phyloP scores from a whole-genome alignment of 495 filamentous ascomycete species.

The Talaromyces adpressus region DNA sequence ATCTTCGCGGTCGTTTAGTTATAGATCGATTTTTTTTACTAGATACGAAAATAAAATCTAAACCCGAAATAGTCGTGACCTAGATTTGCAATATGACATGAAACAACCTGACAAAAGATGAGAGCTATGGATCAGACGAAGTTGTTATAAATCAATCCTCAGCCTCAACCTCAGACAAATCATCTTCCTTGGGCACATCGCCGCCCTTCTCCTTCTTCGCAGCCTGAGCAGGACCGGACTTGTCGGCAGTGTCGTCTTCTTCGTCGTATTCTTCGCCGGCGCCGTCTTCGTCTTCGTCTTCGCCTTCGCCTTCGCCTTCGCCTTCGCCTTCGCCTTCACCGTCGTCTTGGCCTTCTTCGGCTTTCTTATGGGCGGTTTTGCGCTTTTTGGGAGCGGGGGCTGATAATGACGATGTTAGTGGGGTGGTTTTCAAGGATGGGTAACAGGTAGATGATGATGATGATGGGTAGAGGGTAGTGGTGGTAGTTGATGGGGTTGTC shows the following conservation, averaged over 20 bases:
- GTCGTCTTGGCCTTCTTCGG: constrained; percentile 18
- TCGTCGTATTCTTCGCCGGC: constrained; percentile 4
- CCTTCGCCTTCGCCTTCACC: constrained; percentile 1
- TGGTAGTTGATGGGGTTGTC: too few relatives aligned
- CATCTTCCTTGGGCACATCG: constrained; percentile 40
- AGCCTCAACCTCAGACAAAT: constrained; percentile 33
- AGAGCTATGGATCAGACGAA: not conserved
- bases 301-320: not conserved
- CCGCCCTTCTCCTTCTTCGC: constrained; percentile 37
- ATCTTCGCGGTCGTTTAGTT: not conserved
- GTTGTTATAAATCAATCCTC: constrained; percentile 12
- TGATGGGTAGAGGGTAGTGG: too few relatives aligned
- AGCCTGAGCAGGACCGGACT: constrained; percentile 34
- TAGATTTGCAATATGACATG: not conserved
- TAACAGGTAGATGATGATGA: too few relatives aligned
- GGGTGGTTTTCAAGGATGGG: too few relatives aligned
- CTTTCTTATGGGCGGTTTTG: constrained; percentile 23
- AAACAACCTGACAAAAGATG: not conserved
- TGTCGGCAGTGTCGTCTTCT: constrained; percentile 8
- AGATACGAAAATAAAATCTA: not conserved
- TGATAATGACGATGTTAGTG: too few relatives aligned
- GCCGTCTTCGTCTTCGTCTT: constrained; percentile 2
- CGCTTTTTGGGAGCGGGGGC: constrained; percentile 11
- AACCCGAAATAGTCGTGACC: not conserved
- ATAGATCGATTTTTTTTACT: not conserved